phyloP scores from a whole-genome alignment of 2,329 filamentous ascomycete species.

The Paraconiothyrium brasiliense region DNA sequence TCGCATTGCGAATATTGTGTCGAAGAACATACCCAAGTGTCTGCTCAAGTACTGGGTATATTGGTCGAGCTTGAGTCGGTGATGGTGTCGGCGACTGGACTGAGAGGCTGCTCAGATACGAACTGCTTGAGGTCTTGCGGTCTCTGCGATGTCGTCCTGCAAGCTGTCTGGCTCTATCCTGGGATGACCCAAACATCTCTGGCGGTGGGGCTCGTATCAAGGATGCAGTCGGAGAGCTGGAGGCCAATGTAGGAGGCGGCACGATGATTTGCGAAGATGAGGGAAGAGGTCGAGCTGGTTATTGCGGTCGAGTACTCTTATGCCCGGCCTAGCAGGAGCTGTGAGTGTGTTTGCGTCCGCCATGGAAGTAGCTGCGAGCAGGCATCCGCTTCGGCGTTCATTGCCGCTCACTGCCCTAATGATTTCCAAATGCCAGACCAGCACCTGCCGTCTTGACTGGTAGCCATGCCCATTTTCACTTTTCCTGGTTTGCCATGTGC shows the following conservation, averaged over 20 bases:
- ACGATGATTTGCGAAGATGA: conserved; percentile 2
- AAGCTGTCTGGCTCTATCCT: conserved; percentile 47
- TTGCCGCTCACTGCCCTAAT: neutral
- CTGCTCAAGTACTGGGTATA: conserved; percentile 3
- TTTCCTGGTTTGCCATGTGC: neutral
- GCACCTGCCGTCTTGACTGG: conserved; percentile 8
- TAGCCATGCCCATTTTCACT: neutral
- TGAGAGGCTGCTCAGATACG: conserved; percentile 28
- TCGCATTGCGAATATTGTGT: neutral
- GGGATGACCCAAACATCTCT: conserved; percentile 45
- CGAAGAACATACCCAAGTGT: neutral
- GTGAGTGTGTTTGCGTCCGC: conserved; percentile 7
- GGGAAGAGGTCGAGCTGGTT: neutral
- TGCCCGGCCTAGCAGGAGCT: conserved; percentile 4
- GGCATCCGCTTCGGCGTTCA: neutral
- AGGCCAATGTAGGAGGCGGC: conserved; percentile 15
- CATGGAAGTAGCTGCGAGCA: conserved; percentile 13
- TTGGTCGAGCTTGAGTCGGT: conserved; percentile 13
- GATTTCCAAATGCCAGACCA: neutral
- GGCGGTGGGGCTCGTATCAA: conserved; percentile 16
- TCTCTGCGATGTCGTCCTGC: conserved; percentile 42
- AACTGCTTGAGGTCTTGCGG: conserved; percentile 33
- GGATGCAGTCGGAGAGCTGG: conserved; percentile 16
- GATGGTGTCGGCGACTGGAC: conserved; percentile 21
- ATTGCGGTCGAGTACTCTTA: neutral